A percentile compares a stretch with the other conserved stretches of the same genome.
phyloP scores from a whole-genome alignment of 2,329 filamentous ascomycete species.

The Aureobasidium sp. region DNA sequence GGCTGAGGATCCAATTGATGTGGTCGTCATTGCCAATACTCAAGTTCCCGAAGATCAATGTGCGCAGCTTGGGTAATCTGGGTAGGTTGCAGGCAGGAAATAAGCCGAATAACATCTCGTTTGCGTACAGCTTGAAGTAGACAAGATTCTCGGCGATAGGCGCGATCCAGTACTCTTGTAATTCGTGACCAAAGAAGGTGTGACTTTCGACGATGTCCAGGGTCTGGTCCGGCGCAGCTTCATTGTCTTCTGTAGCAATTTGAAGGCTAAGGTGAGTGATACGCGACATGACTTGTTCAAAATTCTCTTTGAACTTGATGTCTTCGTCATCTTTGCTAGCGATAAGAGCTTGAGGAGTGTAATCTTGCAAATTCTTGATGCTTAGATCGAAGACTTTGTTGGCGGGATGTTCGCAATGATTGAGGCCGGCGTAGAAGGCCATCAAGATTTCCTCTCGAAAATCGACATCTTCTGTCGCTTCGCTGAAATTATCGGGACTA shows the following conservation, averaged over 20 bases:
- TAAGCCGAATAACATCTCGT: conserved; percentile 43
- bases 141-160: conserved; percentile 29
- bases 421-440: not conserved
- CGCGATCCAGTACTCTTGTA: conserved; percentile 28
- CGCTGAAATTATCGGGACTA: too few relatives aligned
- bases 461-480: not conserved
- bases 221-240: conserved; percentile 23
- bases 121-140: conserved; percentile 44
- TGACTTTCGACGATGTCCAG: conserved; percentile 23
- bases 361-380: conserved; percentile 31
- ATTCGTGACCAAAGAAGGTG: conserved; percentile 26
- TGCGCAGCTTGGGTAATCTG: conserved; percentile 43
- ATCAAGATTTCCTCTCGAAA: not conserved
- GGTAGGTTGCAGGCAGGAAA: conserved; percentile 42
- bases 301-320: not conserved
- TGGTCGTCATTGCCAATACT: conserved; percentile 52
- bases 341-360: conserved; percentile 17
- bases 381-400: conserved; percentile 24
- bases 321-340: not conserved
- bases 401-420: not conserved
- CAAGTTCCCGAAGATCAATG: conserved; percentile 45
- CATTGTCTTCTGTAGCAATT: conserved; percentile 27
- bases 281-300: conserved; percentile 19
- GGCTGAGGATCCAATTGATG: conserved; percentile 50
- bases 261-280: conserved; percentile 27